Percentiles rank a stretch among this genome's conserved stretches.
Evolutionary conservation across 352 stramenopile species (phyloP).

Genomic region (Pythium guiyangense): DNA sequence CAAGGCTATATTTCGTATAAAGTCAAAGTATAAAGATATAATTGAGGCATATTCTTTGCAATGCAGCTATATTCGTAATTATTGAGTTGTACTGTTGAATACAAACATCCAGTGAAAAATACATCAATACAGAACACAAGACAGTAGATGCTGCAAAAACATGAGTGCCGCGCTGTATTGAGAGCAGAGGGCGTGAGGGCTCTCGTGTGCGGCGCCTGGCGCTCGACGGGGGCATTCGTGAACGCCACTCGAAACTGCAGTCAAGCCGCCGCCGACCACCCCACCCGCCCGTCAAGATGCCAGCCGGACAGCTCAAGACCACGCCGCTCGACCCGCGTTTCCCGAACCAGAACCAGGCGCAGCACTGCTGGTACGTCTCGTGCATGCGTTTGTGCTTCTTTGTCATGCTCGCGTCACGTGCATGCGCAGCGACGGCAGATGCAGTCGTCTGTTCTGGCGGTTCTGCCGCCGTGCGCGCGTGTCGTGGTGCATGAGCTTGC

Average conservation of each 20-base stretch:
- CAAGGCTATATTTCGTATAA: too few species aligned
- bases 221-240: conserved; percentile 13
- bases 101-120: neutral
- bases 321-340: conserved; percentile 84
- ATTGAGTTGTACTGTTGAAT: neutral
- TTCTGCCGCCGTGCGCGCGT: neutral
- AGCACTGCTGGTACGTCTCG: conserved; percentile 71
- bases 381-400: neutral
- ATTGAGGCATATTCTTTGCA: neutral
- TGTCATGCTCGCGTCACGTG: too few species aligned
- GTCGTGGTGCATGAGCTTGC: too few species aligned
- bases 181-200: neutral
- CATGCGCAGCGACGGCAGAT: too few species aligned
- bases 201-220: neutral
- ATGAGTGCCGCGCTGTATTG: neutral
- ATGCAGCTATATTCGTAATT: neutral
- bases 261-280: neutral
- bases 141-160: neutral
- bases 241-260: conserved; percentile 14
- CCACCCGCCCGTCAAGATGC: conserved; percentile 31
- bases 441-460: conserved; percentile 1
- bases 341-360: conserved; percentile 85
- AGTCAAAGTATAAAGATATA: too few species aligned
- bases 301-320: conserved; percentile 67
- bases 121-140: neutral